Evolutionary conservation across 2,329 filamentous ascomycete genomes (phyloP).

Genomic region (Diplodia sapinea): DNA sequence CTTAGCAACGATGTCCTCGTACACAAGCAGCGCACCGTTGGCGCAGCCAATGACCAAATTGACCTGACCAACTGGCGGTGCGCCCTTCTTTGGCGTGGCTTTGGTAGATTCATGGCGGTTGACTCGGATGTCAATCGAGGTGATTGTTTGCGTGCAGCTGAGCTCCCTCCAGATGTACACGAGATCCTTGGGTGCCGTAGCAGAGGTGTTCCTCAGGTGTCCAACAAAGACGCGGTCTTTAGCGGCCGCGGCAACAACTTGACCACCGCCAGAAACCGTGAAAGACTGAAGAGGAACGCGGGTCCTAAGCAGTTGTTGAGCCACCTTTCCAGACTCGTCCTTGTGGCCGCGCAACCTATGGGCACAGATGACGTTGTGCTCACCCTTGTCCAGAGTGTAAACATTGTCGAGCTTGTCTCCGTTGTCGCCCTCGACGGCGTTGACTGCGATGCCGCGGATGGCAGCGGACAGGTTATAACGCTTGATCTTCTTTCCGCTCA

Average conservation of each 20-base stretch:
- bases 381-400: conserved; percentile 48
- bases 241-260: conserved; percentile 63
- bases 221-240: conserved; percentile 67
- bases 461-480: conserved; percentile 52
- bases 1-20: conserved; percentile 72
- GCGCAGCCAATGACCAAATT: conserved; percentile 80
- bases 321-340: conserved; percentile 21
- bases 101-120: conserved; percentile 57
- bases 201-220: conserved; percentile 47
- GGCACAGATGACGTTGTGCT: conserved; percentile 36
- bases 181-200: conserved; percentile 47
- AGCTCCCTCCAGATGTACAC: conserved; percentile 62
- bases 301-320: conserved; percentile 43
- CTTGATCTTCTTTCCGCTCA: conserved; percentile 50
- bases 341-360: conserved; percentile 29
- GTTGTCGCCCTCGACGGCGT: conserved; percentile 38
- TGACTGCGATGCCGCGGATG: conserved; percentile 44
- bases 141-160: conserved; percentile 64
- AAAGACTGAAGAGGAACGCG: conserved; percentile 47
- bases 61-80: conserved; percentile 54
- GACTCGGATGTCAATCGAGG: conserved; percentile 43
- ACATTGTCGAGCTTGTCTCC: conserved; percentile 40
- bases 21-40: conserved; percentile 79
- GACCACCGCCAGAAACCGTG: conserved; percentile 60
- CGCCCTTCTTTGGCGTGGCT: conserved; percentile 52